phyloP scores from a whole-genome alignment of 1,284 basidiomycete species.

The Athelia psychrophila region DNA sequence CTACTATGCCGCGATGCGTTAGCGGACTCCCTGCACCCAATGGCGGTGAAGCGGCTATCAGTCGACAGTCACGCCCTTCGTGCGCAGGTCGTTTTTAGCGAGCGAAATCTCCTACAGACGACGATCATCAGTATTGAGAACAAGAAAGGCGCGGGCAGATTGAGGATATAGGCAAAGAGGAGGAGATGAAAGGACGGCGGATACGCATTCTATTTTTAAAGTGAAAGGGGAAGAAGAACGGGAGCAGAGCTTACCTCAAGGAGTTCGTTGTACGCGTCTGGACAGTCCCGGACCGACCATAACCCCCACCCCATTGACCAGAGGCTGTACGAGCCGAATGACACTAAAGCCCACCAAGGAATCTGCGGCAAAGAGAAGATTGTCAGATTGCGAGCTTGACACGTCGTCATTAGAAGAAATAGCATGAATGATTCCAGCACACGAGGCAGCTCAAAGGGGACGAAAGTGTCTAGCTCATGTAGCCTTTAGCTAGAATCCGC shows the following conservation, averaged over 20 bases:
- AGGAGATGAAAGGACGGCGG: neutral
- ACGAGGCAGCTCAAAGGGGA: no score
- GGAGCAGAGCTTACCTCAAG: slow-evolving; percentile 43
- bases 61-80: slow-evolving; percentile 67
- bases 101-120: slow-evolving; percentile 57
- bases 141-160: neutral
- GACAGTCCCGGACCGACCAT: slow-evolving; percentile 69
- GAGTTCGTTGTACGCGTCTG: slow-evolving; percentile 72
- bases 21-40: no score
- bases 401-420: neutral
- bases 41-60: no score
- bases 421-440: no score
- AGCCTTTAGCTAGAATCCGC: no score
- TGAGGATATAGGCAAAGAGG: neutral
- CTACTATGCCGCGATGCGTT: no score
- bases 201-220: neutral
- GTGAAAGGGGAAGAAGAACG: slow-evolving; percentile 16
- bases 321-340: slow-evolving; percentile 74
- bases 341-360: slow-evolving; percentile 76
- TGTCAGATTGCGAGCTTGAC: neutral
- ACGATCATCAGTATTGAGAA: neutral
- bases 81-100: slow-evolving; percentile 69
- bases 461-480: no score
- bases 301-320: slow-evolving; percentile 72
- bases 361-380: slow-evolving; percentile 42